These are phyloP conservation scores for Penicillium tannophilum DNA, from an alignment of 495 filamentous ascomycete species.

Conservation along the genomic window DNA sequence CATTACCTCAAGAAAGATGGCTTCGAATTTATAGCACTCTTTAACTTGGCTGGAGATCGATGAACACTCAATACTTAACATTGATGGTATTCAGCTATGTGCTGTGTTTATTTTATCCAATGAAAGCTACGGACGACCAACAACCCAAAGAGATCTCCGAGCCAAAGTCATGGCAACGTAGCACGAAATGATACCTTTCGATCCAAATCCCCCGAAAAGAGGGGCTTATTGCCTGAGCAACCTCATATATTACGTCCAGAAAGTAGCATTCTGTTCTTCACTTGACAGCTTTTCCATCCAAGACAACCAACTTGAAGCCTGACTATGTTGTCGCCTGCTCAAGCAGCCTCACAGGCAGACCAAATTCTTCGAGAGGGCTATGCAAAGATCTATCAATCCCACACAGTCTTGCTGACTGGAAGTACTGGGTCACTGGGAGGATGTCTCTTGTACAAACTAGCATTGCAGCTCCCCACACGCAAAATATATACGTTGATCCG, in stretches of 20 bases:
- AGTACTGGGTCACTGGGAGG: constrained; percentile 42
- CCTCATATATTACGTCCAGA: not conserved
- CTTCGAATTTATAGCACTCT: no score
- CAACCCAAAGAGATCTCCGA: not conserved
- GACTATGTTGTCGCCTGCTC: constrained; percentile 19
- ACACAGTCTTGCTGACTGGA: constrained; percentile 42
- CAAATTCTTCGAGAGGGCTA: constrained; percentile 33
- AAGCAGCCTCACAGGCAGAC: constrained; percentile 21
- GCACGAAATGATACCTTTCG: not conserved
- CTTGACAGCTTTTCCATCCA: not conserved
- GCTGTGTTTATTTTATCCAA: no score
- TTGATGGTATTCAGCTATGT: no score
- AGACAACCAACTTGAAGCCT: not conserved
- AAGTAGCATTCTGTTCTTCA: no score
- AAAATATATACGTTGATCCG: constrained; percentile 39
- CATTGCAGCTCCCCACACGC: constrained; percentile 37
- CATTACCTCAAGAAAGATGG: not conserved
- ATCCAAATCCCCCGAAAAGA: not conserved
- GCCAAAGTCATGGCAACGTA: not conserved
- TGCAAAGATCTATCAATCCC: constrained; percentile 27
- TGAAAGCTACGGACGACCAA: not conserved
- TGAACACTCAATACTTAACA: no score
- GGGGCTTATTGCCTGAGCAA: not conserved
- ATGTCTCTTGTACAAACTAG: constrained; percentile 41
- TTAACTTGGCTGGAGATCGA: no score